These are phyloP conservation scores for Poronia punctata DNA, from an alignment of 495 filamentous ascomycete genomes.

Conservation along the genomic window DNA sequence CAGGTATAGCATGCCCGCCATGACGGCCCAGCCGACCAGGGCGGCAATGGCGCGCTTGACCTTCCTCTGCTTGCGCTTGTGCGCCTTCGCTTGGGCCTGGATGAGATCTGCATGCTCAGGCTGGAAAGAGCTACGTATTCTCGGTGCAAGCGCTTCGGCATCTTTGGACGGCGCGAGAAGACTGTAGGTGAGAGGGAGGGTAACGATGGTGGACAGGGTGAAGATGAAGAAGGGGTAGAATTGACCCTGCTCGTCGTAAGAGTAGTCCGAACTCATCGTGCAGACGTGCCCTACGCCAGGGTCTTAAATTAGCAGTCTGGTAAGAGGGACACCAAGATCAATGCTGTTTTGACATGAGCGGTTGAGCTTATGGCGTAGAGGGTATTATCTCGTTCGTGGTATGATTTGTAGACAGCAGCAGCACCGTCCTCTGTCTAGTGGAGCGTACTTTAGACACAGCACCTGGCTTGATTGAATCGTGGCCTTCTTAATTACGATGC, in stretches of 20 bases:
- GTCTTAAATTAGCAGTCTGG: conserved; percentile 10
- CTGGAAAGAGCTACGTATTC: conserved; percentile 61
- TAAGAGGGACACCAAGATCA: background rate
- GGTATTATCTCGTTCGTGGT: background rate
- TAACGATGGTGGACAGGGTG: conserved; percentile 80
- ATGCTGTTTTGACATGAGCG: too few relatives aligned
- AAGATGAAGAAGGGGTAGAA: conserved; percentile 99
- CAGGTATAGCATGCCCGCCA: conserved; percentile 88
- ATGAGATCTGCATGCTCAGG: conserved; percentile 79
- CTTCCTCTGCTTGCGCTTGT: conserved; percentile 83
- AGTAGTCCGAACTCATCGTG: conserved; percentile 93
- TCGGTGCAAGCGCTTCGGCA: conserved; percentile 44
- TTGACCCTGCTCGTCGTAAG: conserved; percentile 96
- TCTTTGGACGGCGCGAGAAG: conserved; percentile 72
- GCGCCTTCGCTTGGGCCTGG: conserved; percentile 74
- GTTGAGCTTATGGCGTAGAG: too few relatives aligned
- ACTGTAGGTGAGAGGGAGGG: conserved; percentile 83
- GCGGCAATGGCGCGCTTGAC: conserved; percentile 79
- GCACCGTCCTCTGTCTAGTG: background rate
- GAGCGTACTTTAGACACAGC: background rate
- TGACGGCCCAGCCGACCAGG: conserved; percentile 68
- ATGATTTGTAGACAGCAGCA: background rate
- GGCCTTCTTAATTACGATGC: conserved; percentile 24
- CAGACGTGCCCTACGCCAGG: conserved; percentile 24
- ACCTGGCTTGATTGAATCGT: conserved; percentile 26